A percentile compares a stretch with the other conserved stretches of the same genome.
These are phyloP conservation scores for Plasmodium knowlesi DNA, from an alignment of 169 alveolate species.

Conservation along the genomic window DNA sequence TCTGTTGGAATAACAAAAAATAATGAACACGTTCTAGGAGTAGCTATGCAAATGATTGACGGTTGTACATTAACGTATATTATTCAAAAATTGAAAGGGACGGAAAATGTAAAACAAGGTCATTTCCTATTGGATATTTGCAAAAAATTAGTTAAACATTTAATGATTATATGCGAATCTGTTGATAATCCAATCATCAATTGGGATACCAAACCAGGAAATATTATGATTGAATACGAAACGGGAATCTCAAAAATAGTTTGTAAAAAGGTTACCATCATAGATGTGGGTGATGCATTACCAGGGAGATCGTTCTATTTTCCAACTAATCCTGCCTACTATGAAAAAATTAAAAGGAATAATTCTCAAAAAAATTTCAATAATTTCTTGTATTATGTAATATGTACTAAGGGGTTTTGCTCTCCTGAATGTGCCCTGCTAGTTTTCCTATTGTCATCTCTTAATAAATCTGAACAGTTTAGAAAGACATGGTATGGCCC, in stretches of 20 bases:
- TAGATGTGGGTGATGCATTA: slow-evolving; percentile 83
- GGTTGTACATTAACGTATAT: slow-evolving; percentile 80
- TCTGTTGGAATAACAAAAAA: slow-evolving; percentile 66
- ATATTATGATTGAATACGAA: slow-evolving; percentile 76
- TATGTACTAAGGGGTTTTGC: slow-evolving; percentile 84
- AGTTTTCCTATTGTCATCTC: slow-evolving; percentile 78
- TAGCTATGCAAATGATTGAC: slow-evolving; percentile 82
- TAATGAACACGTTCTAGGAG: slow-evolving; percentile 77
- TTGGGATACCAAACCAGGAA: slow-evolving; percentile 86
- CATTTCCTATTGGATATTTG: slow-evolving; percentile 76
- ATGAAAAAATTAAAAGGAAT: slow-evolving; percentile 68
- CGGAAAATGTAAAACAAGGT: slow-evolving; percentile 66
- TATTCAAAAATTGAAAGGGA: slow-evolving; percentile 76
- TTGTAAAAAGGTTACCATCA: slow-evolving; percentile 80
- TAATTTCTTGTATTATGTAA: slow-evolving; percentile 73
- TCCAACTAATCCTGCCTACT: slow-evolving; percentile 78
- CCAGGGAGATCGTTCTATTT: slow-evolving; percentile 80
- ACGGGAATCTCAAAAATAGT: slow-evolving; percentile 53
- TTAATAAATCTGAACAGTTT: slow-evolving; percentile 77
- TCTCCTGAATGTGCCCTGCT: slow-evolving; percentile 83
- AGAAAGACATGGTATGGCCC: slow-evolving; percentile 81
- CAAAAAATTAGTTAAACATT: slow-evolving; percentile 77
- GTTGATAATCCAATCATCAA: slow-evolving; percentile 78
- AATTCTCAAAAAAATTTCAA: slow-evolving; percentile 40
- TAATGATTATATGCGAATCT: slow-evolving; percentile 65